A percentile compares a stretch with the other conserved stretches of the same genome.
Conservation (phyloP, 192 early-diverging fungal genomes). For the Coemansia brasiliensis region DNA sequence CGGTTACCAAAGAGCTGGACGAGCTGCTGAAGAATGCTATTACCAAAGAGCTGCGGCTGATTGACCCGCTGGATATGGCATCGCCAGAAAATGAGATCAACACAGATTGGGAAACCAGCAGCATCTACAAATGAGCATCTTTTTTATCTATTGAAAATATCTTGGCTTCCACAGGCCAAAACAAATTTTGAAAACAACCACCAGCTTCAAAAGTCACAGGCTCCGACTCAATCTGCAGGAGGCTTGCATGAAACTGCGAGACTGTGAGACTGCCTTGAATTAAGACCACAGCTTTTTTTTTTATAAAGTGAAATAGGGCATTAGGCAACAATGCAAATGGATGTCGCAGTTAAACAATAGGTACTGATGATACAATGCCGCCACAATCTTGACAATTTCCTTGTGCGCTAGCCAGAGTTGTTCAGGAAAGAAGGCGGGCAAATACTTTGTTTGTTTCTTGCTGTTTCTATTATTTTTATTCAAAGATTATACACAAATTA, state of each 20-base stretch:
- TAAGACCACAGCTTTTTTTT: too few relatives aligned
- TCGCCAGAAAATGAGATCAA: conserved; percentile 50
- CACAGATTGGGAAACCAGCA: conserved; percentile 50
- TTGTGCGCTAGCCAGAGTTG: background rate
- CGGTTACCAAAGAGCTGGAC: conserved; percentile 68
- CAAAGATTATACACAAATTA: background rate
- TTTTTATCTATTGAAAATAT: background rate
- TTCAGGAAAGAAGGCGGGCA: background rate
- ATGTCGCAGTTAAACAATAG: background rate
- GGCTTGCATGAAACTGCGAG: background rate
- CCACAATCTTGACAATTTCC: background rate
- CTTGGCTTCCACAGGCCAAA: background rate
- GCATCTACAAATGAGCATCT: conserved; percentile 36
- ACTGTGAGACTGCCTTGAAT: background rate
- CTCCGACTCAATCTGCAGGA: background rate
- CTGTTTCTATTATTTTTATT: background rate
- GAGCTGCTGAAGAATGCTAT: conserved; percentile 61
- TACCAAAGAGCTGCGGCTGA: conserved; percentile 60
- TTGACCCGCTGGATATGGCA: conserved; percentile 60
- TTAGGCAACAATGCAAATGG: too few relatives aligned
- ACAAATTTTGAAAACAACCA: background rate
- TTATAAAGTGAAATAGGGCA: too few relatives aligned
- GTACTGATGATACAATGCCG: background rate
- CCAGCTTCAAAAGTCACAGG: too few relatives aligned
- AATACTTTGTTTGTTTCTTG: background rate